A percentile compares a stretch with the other conserved stretches of the same genome.
These are phyloP conservation scores for Pythium monospermum DNA, from an alignment of 352 stramenopile species.

Conservation along the genomic window DNA sequence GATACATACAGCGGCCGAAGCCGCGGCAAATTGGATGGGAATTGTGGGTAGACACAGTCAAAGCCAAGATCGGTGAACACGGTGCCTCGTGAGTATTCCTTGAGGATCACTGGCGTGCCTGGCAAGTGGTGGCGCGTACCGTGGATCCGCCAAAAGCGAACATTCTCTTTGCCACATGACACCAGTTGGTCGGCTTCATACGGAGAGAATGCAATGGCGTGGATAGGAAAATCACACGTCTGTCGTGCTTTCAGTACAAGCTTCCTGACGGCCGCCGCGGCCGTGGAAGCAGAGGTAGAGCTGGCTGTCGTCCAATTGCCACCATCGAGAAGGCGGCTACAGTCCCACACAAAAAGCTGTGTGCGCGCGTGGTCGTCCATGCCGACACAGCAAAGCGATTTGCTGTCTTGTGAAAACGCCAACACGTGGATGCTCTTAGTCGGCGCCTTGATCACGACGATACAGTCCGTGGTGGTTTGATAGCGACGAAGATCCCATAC, in stretches of 20 bases:
- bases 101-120: slow-evolving; percentile 80
- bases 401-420: slow-evolving; percentile 33
- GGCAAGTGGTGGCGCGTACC: slow-evolving; percentile 49
- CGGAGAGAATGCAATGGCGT: slow-evolving; percentile 69
- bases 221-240: slow-evolving; percentile 83
- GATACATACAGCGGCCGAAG: slow-evolving; percentile 73
- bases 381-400: slow-evolving; percentile 48
- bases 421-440: slow-evolving; percentile 40
- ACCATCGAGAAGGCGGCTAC: slow-evolving; percentile 22
- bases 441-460: slow-evolving; percentile 43
- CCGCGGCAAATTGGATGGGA: slow-evolving; percentile 49
- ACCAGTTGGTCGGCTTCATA: slow-evolving; percentile 82
- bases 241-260: slow-evolving; percentile 66
- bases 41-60: slow-evolving; percentile 53
- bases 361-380: slow-evolving; percentile 58
- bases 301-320: too few relatives aligned
- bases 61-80: slow-evolving; percentile 86
- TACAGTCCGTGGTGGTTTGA: slow-evolving; percentile 30
- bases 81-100: slow-evolving; percentile 84
- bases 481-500: slow-evolving; percentile 45
- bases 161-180: slow-evolving; percentile 87
- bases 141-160: slow-evolving; percentile 87
- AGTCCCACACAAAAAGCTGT: slow-evolving; percentile 77
- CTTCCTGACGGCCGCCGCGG: slow-evolving; percentile 8
- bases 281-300: background rate